Conservation (phyloP, 192 early-diverging fungal species). For the Haplosporangium gracile region DNA sequence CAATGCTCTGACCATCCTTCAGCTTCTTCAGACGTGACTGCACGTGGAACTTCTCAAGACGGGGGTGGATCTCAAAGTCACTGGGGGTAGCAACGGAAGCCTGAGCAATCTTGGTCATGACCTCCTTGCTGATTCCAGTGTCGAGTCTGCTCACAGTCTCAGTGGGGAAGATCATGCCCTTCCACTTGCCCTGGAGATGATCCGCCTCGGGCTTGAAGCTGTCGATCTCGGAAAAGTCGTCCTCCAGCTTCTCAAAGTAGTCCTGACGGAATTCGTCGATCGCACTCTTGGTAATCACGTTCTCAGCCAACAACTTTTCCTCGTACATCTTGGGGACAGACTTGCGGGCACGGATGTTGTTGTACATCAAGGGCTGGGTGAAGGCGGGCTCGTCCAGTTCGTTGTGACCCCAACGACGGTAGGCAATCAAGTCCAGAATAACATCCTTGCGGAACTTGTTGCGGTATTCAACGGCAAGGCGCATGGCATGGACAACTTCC, state of each 20-base stretch:
- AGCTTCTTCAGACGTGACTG: constrained; percentile 82
- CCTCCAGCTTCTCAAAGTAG: constrained; percentile 73
- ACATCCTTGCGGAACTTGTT: constrained; percentile 95
- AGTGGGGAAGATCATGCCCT: constrained; percentile 74
- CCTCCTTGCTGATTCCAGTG: constrained; percentile 66
- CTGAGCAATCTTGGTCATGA: constrained; percentile 78
- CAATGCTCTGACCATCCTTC: constrained; percentile 76
- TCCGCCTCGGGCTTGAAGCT: constrained; percentile 69
- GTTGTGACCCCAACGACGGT: constrained; percentile 98
- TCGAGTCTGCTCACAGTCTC: constrained; percentile 62
- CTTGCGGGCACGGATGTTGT: constrained; percentile 86
- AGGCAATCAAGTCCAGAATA: constrained; percentile 94
- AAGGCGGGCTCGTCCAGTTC: constrained; percentile 98
- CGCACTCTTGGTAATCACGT: constrained; percentile 58
- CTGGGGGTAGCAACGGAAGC: constrained; percentile 81
- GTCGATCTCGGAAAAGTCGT: constrained; percentile 71
- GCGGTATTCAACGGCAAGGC: constrained; percentile 91
- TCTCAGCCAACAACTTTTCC: constrained; percentile 74
- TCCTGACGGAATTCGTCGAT: constrained; percentile 67
- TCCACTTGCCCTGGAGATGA: constrained; percentile 87
- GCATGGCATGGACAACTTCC: constrained; percentile 89
- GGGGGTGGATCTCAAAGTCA: constrained; percentile 83
- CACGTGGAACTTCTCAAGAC: constrained; percentile 93
- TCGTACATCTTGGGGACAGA: constrained; percentile 92
- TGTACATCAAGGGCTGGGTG: constrained; percentile 98